Conservation (phyloP, 192 early-diverging fungal species). For the Lunasporangiospora selenospora region DNA sequence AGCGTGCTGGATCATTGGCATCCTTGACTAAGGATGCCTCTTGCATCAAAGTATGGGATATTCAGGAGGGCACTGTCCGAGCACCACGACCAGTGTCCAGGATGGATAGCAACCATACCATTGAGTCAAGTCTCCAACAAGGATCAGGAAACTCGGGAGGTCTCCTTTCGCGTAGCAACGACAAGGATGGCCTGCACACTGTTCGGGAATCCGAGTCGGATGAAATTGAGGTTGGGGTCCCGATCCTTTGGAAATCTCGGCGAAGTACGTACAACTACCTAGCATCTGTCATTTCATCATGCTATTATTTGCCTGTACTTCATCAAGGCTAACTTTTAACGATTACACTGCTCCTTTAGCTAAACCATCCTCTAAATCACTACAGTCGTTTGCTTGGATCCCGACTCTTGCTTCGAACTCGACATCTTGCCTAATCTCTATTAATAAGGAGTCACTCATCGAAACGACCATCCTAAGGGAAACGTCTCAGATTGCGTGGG, state of each 20-base stretch:
- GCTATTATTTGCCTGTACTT: background rate
- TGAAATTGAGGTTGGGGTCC: conserved; percentile 46
- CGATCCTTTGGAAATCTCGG: conserved; percentile 56
- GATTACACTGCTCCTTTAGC: conserved; percentile 14
- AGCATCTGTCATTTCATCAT: background rate
- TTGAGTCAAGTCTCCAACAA: conserved; percentile 12
- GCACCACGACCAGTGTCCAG: conserved; percentile 22
- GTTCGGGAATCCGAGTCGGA: conserved; percentile 31
- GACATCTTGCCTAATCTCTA: conserved; percentile 55
- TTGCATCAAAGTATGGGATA: conserved; percentile 67
- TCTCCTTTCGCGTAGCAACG: conserved; percentile 34
- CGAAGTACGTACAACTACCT: conserved; percentile 51
- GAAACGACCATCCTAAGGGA: conserved; percentile 61
- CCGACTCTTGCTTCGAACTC: conserved; percentile 47
- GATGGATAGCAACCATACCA: conserved; percentile 23
- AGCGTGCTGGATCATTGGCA: conserved; percentile 65
- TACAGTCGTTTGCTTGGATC: conserved; percentile 62
- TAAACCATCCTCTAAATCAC: conserved; percentile 39
- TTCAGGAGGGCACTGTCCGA: conserved; percentile 61
- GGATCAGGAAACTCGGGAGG: conserved; percentile 6
- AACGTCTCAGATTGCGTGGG: conserved; percentile 57
- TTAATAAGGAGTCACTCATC: conserved; percentile 60
- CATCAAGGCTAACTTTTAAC: background rate
- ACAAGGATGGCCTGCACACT: conserved; percentile 32
- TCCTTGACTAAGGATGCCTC: conserved; percentile 61